These are phyloP conservation scores for Odontarrhena argentea DNA, from an alignment of 345 rosid genomes.

Conservation along the genomic window DNA sequence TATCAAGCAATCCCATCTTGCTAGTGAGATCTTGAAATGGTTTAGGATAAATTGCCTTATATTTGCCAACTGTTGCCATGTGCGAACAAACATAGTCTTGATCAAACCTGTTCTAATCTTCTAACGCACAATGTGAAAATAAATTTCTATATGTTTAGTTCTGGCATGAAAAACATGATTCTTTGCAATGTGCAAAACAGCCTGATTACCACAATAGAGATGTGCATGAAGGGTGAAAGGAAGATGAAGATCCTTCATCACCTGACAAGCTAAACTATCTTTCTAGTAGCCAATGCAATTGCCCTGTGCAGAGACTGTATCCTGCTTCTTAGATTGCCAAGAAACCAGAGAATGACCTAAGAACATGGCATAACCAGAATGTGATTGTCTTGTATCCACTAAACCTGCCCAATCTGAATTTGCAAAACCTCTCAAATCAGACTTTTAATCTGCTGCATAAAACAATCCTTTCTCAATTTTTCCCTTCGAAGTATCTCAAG, in stretches of 20 bases:
- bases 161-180: neutral
- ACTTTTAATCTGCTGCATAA: neutral
- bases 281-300: no score
- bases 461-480: neutral
- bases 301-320: neutral
- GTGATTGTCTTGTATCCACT: accelerated
- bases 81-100: neutral
- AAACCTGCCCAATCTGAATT: neutral
- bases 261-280: accelerated
- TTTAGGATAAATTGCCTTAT: no score
- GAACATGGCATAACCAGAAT: neutral
- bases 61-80: accelerated
- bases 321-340: neutral
- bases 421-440: neutral
- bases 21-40: neutral
- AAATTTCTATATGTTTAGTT: neutral
- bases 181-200: neutral
- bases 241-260: neutral
- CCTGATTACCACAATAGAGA: neutral
- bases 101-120: accelerated
- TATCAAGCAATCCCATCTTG: neutral
- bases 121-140: neutral
- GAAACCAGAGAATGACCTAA: neutral
- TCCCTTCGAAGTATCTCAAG: no score
- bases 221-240: neutral